phyloP scores from a whole-genome alignment of 2,329 filamentous ascomycete species.

The Diaporthe caulivora region DNA sequence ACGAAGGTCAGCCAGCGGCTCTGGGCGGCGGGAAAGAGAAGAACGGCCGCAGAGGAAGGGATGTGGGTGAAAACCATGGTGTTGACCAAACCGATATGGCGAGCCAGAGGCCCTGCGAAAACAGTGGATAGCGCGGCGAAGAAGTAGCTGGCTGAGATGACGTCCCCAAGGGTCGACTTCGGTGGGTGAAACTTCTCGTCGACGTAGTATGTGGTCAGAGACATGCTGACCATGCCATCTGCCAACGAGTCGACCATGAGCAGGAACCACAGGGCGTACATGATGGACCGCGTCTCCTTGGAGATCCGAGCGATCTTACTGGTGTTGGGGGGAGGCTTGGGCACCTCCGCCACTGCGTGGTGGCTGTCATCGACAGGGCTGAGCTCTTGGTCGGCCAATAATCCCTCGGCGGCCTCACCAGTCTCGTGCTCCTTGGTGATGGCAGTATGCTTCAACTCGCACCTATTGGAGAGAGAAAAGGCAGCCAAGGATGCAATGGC shows the following conservation, averaged over 20 bases:
- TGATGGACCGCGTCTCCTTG: conserved; percentile 65
- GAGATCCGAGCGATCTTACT: conserved; percentile 68
- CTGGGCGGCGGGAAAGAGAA: conserved; percentile 69
- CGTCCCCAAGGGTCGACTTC: conserved; percentile 71
- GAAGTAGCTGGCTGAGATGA: conserved; percentile 67
- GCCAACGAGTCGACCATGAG: conserved; percentile 74
- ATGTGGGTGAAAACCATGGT: conserved; percentile 75
- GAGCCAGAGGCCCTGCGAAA: conserved; percentile 69
- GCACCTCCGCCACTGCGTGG: conserved; percentile 35
- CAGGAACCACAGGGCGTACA: conserved; percentile 75
- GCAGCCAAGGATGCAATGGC: conserved; percentile 61
- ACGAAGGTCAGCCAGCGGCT: conserved; percentile 64
- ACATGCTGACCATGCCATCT: conserved; percentile 73
- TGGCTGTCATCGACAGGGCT: conserved; percentile 34
- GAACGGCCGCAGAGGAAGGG: conserved; percentile 71
- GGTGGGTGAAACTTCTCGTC: conserved; percentile 66
- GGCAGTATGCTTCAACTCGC: conserved; percentile 58
- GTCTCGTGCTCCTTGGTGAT: conserved; percentile 40
- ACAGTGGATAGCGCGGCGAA: conserved; percentile 65
- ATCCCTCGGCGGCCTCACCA: conserved; percentile 42
- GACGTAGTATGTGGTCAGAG: conserved; percentile 70
- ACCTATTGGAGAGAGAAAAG: conserved; percentile 60
- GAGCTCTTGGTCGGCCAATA: conserved; percentile 42
- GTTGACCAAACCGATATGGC: conserved; percentile 71
- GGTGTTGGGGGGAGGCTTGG: conserved; percentile 42